Evolutionary conservation across 306 rosid genomes (phyloP).

Genomic region (Leucaena leucocephala): DNA sequence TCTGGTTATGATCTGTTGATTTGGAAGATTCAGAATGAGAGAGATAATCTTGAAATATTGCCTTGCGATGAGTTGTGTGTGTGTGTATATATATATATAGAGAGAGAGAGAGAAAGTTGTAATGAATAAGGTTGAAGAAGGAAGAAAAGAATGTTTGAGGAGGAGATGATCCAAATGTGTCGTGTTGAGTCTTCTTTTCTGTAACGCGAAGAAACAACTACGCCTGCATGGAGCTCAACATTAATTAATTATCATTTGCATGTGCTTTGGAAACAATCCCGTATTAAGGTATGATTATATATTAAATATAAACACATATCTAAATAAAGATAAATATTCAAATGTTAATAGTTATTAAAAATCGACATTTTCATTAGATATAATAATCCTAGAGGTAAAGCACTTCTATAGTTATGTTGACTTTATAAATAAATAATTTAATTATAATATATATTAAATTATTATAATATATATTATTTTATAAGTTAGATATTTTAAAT

Average conservation of each 20-base stretch:
- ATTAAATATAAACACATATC: no score
- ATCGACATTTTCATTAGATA: no score
- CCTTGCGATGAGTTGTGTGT: background rate
- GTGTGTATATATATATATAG: background rate
- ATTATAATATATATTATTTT: no score
- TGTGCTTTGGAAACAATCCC: background rate
- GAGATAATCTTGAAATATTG: background rate
- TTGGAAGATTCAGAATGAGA: background rate
- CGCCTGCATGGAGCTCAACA: slow-evolving; percentile 9
- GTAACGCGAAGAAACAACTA: slow-evolving; percentile 41
- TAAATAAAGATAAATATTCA: no score
- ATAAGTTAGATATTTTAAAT: no score
- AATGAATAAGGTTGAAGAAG: slow-evolving; percentile 19
- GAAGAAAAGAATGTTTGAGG: slow-evolving; percentile 57
- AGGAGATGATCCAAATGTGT: slow-evolving; percentile 37
- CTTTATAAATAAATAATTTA: no score
- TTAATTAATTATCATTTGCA: background rate
- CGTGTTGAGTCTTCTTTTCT: slow-evolving; percentile 52
- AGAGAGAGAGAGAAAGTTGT: background rate
- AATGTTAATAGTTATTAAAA: no score
- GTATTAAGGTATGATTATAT: no score
- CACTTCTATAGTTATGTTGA: no score
- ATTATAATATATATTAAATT: no score
- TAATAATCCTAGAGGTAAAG: no score
- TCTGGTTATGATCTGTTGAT: background rate